A percentile compares a stretch with the other conserved stretches of the same genome.
These are phyloP conservation scores for Geotrichum histeridarum DNA, from an alignment of 1,139 yeast genomes.

Conservation along the genomic window DNA sequence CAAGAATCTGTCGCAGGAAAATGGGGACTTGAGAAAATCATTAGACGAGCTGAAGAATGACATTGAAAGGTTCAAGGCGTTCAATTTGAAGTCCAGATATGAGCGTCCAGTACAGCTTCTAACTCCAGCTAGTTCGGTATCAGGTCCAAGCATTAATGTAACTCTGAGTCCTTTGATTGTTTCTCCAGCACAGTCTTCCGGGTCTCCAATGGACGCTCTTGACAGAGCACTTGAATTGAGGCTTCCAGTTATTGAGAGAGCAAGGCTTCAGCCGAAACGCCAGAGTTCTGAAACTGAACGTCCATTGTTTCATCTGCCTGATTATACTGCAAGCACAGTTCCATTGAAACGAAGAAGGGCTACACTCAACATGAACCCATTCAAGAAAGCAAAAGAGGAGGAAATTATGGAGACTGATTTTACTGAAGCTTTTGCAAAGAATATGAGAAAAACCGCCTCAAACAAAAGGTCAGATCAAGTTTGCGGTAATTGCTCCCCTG, in stretches of 20 bases:
- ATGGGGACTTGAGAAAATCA: slow-evolving; percentile 23
- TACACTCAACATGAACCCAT: slow-evolving; percentile 4
- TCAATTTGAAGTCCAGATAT: no score
- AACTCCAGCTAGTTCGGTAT: no score
- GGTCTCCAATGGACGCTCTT: slow-evolving; percentile 35
- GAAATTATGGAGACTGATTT: slow-evolving; percentile 33
- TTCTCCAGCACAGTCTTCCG: slow-evolving; percentile 41
- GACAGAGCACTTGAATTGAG: slow-evolving; percentile 40
- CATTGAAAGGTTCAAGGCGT: slow-evolving; percentile 13
- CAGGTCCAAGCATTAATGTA: no score
- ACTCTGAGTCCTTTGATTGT: slow-evolving; percentile 21
- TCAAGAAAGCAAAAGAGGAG: slow-evolving; percentile 4
- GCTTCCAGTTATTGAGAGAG: slow-evolving; percentile 32
- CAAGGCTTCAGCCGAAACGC: slow-evolving; percentile 1
- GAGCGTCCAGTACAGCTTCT: no score
- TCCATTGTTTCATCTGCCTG: slow-evolving; percentile 1
- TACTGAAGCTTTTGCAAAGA: slow-evolving; percentile 28
- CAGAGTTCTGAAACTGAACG: slow-evolving; percentile 25
- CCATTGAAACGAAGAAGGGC: slow-evolving; percentile 13
- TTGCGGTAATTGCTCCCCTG: slow-evolving; percentile 91
- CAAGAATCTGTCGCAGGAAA: slow-evolving; percentile 28
- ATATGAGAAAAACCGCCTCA: slow-evolving; percentile 14
- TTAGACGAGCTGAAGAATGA: slow-evolving; percentile 23
- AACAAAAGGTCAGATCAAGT: slow-evolving; percentile 50
- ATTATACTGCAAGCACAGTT: slow-evolving; percentile 9